Base-by-base conservation (phyloP, 768 basidiomycete species). In the Daedalea quercina region DNA sequence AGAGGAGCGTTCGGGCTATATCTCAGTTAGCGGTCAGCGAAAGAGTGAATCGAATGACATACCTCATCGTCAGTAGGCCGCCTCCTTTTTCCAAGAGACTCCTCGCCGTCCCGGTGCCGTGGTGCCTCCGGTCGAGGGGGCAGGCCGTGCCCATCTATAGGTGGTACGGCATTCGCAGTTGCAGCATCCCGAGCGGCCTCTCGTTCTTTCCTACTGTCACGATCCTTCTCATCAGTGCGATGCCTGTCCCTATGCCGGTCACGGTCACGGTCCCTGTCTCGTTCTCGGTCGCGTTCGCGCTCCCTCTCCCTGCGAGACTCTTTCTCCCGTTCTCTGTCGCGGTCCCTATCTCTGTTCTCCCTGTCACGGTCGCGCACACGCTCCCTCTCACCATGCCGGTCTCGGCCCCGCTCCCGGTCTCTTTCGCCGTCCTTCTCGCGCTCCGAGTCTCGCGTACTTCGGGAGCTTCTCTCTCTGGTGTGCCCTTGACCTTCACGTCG, bases 1-100 rank as follows among this genome's bases (percentile, higher is more conserved):
- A n/a, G 83, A 78, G 31, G 77, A 76, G 58, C 89, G 80, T 48
- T 91, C 89, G 55, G 80, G 69, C 87, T 90, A 64, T 37, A 54
- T 46, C 50, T 43, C 53, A 45, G 45, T 54, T 33, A 55, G 52
- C 31, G 34, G 20, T 24, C 43, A 26, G 47, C 24, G 35, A 42
- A 11, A 41, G n/a, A 17, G 44, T 34, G 20, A 50, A 24, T 31
- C 53, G 20, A 11, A 25, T 33, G 6, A 71, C 83, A 64, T 63
- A 90, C 88, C 61, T 91, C 88, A 50, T 91, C 89, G 28, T 90
- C 89, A 0, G 74, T 61, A 20, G 76, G 71, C 50, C 89, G 73
- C 54, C 86, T 74, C 63, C 88, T 76, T 68, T 90, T 90, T 26
- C 87, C 86, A 23, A 88, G 75, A 3, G 70, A 73, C 44, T 90